A percentile compares a stretch with the other conserved stretches of the same genome.
Evolutionary conservation across 371 early-diverging fungal species (phyloP).

Genomic region (Cokeromyces recurvatus): DNA sequence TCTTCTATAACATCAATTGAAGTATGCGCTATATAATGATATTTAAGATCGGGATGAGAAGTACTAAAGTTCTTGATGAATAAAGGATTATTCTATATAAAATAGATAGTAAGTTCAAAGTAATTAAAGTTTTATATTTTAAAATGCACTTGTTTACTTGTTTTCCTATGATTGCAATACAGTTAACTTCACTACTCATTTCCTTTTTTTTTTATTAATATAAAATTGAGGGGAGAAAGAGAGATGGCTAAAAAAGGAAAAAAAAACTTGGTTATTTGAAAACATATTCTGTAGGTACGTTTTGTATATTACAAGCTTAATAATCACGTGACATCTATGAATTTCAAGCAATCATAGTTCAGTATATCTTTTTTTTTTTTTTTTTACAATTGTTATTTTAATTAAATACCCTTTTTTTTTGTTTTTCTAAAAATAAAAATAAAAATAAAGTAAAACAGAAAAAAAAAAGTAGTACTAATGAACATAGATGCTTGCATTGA

Average conservation of each 20-base stretch:
- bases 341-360: too few relatives aligned
- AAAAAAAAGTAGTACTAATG: too few relatives aligned
- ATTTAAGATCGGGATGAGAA: conserved; percentile 76
- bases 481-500: conserved; percentile 55
- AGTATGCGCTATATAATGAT: conserved; percentile 85
- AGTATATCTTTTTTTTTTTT: too few relatives aligned
- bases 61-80: conserved; percentile 73
- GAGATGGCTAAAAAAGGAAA: too few relatives aligned
- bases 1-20: conserved; percentile 88
- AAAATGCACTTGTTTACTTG: conserved; percentile 18
- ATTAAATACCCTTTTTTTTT: conserved; percentile 1
- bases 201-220: too few relatives aligned
- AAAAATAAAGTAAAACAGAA: too few relatives aligned
- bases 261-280: too few relatives aligned
- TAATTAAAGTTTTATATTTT: not conserved
- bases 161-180: conserved; percentile 72
- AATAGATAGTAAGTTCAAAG: not conserved
- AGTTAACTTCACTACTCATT: conserved; percentile 63
- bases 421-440: too few relatives aligned
- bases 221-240: too few relatives aligned
- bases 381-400: not conserved
- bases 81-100: conserved; percentile 77
- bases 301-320: too few relatives aligned
- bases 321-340: too few relatives aligned
- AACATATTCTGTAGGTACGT: too few relatives aligned